Percentiles rank a stretch among this genome's conserved stretches.
Conservation (phyloP, 1,139 yeast species). For the Nakaseomyces kungkrabaensis region DNA sequence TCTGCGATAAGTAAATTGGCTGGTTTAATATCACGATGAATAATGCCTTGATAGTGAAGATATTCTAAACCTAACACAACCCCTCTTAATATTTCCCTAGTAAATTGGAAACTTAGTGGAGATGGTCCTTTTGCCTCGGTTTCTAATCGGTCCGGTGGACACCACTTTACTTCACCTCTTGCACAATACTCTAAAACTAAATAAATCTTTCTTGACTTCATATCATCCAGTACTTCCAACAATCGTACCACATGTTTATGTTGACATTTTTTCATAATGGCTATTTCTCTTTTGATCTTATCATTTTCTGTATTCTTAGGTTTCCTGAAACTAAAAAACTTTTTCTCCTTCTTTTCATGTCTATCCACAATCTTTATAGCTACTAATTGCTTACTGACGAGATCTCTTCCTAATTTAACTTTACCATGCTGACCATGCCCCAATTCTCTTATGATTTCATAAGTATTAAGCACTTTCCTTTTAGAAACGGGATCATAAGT, state of each 20-base stretch:
- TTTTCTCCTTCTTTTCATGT: slow-evolving; percentile 34
- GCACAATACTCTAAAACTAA: slow-evolving; percentile 85
- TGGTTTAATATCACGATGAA: slow-evolving; percentile 95
- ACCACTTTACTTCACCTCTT: slow-evolving; percentile 89
- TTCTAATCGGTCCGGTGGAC: slow-evolving; percentile 27
- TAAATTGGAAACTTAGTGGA: slow-evolving; percentile 51
- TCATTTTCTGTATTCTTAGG: slow-evolving; percentile 13
- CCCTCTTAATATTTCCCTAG: slow-evolving; percentile 70
- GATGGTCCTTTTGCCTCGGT: slow-evolving; percentile 50
- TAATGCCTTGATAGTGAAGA: slow-evolving; percentile 84
- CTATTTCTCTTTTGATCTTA: slow-evolving; percentile 82
- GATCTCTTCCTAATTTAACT: slow-evolving; percentile 80
- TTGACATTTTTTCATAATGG: slow-evolving; percentile 87
- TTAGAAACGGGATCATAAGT: slow-evolving; percentile 86
- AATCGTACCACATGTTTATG: slow-evolving; percentile 87
- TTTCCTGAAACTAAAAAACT: slow-evolving; percentile 17
- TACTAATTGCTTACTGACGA: slow-evolving; percentile 59
- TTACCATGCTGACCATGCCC: slow-evolving; percentile 98
- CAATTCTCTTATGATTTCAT: slow-evolving; percentile 76
- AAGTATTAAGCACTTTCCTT: slow-evolving; percentile 77
- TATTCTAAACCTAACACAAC: slow-evolving; percentile 87
- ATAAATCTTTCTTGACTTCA: slow-evolving; percentile 73
- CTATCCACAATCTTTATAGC: slow-evolving; percentile 92
- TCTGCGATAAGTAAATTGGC: slow-evolving; percentile 75
- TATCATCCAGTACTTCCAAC: slow-evolving; percentile 84